Evolutionary conservation across 495 filamentous ascomycete genomes (phyloP).

Genomic region (Venustampulla echinocandica): DNA sequence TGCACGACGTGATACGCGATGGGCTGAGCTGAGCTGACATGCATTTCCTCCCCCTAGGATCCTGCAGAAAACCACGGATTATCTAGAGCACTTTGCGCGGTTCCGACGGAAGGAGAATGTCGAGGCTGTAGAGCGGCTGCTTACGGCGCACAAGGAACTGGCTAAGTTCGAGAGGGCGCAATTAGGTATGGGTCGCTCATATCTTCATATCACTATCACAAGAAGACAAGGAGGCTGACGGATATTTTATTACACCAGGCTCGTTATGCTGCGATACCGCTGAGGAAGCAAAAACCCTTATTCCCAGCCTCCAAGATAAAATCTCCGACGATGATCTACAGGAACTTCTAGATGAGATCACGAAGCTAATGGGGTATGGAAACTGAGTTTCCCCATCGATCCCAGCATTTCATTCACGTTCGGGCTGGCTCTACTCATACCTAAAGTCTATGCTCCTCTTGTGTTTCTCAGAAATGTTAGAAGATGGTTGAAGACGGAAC

Average conservation of each 20-base stretch:
- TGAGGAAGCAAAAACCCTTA: slow-evolving; percentile 94
- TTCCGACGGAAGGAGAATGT: slow-evolving; percentile 94
- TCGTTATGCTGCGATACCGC: slow-evolving; percentile 84
- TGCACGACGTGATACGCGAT: too few relatives aligned
- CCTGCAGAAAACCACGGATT: slow-evolving; percentile 78
- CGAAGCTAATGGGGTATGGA: slow-evolving; percentile 50
- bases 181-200: slow-evolving; percentile 56
- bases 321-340: slow-evolving; percentile 80
- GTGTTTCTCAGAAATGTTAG: too few relatives aligned
- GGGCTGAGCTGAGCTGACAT: too few relatives aligned
- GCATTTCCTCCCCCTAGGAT: slow-evolving; percentile 29
- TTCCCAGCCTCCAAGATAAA: slow-evolving; percentile 82
- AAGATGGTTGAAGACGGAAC: too few relatives aligned
- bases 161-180: slow-evolving; percentile 89
- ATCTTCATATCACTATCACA: background rate
- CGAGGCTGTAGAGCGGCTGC: slow-evolving; percentile 76
- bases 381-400: too few relatives aligned
- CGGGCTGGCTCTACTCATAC: too few relatives aligned
- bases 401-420: too few relatives aligned
- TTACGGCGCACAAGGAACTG: slow-evolving; percentile 67
- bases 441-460: too few relatives aligned
- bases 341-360: slow-evolving; percentile 82
- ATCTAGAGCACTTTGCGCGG: slow-evolving; percentile 85
- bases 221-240: background rate
- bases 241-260: slow-evolving; percentile 40